A percentile compares a stretch with the other conserved stretches of the same genome.
Evolutionary conservation across 495 filamentous ascomycete genomes (phyloP).

Genomic region (Astrocystis sublimbata): DNA sequence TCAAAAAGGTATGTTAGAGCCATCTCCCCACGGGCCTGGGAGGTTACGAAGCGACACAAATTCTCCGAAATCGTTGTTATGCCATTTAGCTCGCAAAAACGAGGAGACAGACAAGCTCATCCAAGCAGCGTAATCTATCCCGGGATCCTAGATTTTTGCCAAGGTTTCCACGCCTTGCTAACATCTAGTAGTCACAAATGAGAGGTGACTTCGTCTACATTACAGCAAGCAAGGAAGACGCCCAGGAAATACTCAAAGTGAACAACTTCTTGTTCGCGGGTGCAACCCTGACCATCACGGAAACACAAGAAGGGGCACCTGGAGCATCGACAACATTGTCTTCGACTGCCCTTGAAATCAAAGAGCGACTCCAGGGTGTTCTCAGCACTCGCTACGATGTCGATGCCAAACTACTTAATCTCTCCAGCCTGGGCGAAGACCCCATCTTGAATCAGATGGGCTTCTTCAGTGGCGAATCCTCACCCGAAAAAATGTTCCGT

Average conservation of each 20-base stretch:
- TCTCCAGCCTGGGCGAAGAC: conserved; percentile 73
- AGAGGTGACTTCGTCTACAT: conserved; percentile 70
- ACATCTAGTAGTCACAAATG: conserved; percentile 68
- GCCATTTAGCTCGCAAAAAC: conserved; percentile 50
- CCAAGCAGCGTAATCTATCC: conserved; percentile 37
- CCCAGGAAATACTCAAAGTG: conserved; percentile 59
- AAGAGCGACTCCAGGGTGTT: conserved; percentile 51
- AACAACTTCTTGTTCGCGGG: conserved; percentile 68
- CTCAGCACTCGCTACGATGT: conserved; percentile 72
- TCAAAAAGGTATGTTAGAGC: conserved; percentile 79
- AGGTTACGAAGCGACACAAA: conserved; percentile 43
- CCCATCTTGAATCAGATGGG: conserved; percentile 66
- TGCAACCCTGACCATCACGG: conserved; percentile 55
- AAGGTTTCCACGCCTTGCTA: conserved; percentile 64
- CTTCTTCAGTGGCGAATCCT: conserved; percentile 68
- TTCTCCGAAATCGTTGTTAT: conserved; percentile 50
- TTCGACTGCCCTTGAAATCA: conserved; percentile 45
- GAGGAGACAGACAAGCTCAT: conserved; percentile 48
- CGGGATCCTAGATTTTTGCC: conserved; percentile 48
- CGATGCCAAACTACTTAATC: conserved; percentile 70
- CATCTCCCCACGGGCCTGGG: conserved; percentile 39
- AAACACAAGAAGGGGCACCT: conserved; percentile 33
- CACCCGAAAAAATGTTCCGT: conserved; percentile 85
- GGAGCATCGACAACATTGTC: conserved; percentile 32
- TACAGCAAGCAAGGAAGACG: conserved; percentile 63